Percentiles rank a stretch among this genome's conserved stretches.
Evolutionary conservation across 2,329 filamentous ascomycete species (phyloP).

Genomic region (Trichoderma citrinoviride): DNA sequence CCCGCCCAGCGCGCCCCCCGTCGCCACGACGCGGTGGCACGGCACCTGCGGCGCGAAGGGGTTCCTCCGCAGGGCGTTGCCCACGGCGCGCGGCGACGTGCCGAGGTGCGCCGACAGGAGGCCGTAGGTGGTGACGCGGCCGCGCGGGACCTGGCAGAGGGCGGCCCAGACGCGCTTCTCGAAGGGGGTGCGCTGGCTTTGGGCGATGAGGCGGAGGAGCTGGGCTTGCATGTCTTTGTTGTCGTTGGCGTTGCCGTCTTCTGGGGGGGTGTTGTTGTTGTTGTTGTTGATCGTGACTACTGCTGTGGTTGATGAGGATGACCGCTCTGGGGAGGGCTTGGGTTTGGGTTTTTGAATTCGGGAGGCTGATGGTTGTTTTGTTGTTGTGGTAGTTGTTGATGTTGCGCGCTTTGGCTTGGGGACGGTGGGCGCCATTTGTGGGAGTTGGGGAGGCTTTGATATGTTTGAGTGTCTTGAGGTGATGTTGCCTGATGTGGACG

Average conservation of each 20-base stretch:
- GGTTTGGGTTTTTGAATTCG: constrained; percentile 2
- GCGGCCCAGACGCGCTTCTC: constrained; percentile 66
- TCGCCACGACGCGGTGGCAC: constrained; percentile 77
- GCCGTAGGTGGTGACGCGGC: constrained; percentile 75
- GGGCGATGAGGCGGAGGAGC: constrained; percentile 46
- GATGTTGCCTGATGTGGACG: not conserved
- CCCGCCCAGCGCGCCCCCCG: constrained; percentile 66
- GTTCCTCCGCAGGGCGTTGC: constrained; percentile 73
- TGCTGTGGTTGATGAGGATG: not conserved
- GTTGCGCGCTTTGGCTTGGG: constrained; percentile 17
- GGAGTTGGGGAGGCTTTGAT: not conserved
- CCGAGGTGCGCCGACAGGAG: constrained; percentile 64
- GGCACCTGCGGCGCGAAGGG: constrained; percentile 81
- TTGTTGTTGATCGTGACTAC: no score
- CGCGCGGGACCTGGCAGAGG: constrained; percentile 73
- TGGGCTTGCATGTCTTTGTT: constrained; percentile 33
- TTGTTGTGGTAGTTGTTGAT: not conserved
- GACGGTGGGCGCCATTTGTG: not conserved
- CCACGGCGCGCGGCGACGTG: constrained; percentile 73
- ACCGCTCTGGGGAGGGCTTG: not conserved
- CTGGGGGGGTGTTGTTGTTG: not conserved
- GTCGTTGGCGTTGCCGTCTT: no score
- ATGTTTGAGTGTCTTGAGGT: not conserved
- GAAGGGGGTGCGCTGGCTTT: constrained; percentile 49
- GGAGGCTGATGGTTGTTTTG: not conserved